A percentile compares a stretch with the other conserved stretches of the same genome.
These are phyloP conservation scores for Candida orba DNA, from an alignment of 805 yeast species.

Conservation along the genomic window DNA sequence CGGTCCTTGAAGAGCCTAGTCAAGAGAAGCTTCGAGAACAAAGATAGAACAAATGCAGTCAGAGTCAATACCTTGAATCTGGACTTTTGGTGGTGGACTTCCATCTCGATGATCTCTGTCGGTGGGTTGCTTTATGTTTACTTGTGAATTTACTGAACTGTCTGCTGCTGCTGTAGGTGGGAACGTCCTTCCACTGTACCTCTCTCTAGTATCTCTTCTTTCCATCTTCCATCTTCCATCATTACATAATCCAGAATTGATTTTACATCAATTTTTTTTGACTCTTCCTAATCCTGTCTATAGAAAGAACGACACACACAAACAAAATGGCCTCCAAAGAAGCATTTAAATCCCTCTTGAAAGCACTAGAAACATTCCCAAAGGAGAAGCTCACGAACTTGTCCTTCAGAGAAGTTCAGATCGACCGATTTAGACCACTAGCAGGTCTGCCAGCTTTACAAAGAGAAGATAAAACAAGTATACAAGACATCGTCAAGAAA, in stretches of 20 bases:
- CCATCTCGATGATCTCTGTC: slow-evolving; percentile 36
- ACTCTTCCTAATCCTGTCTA: too few species aligned
- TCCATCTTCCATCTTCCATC: too few species aligned
- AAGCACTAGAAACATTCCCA: slow-evolving; percentile 55
- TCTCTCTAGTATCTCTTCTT: too few species aligned
- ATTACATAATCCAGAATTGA: too few species aligned
- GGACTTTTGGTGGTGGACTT: slow-evolving; percentile 50
- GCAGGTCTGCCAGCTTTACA: slow-evolving; percentile 38
- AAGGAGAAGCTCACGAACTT: slow-evolving; percentile 61
- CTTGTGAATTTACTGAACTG: not conserved
- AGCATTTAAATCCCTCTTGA: slow-evolving; percentile 50
- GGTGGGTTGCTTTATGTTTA: slow-evolving; percentile 32
- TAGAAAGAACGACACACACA: not conserved
- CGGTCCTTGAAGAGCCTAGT: slow-evolving; percentile 38
- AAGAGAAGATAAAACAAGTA: slow-evolving; percentile 29
- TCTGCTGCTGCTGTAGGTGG: too few species aligned
- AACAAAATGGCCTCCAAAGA: slow-evolving; percentile 27
- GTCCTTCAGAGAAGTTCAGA: slow-evolving; percentile 62
- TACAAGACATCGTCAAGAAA: slow-evolving; percentile 36
- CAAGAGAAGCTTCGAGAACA: slow-evolving; percentile 73
- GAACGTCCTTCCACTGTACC: too few species aligned
- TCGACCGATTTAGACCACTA: slow-evolving; percentile 45
- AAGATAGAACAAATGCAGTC: slow-evolving; percentile 69
- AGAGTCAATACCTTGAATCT: slow-evolving; percentile 31
- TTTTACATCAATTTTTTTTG: too few species aligned